Evolutionary conservation across 352 stramenopile species (phyloP).

Genomic region (Achlya hypogyna): DNA sequence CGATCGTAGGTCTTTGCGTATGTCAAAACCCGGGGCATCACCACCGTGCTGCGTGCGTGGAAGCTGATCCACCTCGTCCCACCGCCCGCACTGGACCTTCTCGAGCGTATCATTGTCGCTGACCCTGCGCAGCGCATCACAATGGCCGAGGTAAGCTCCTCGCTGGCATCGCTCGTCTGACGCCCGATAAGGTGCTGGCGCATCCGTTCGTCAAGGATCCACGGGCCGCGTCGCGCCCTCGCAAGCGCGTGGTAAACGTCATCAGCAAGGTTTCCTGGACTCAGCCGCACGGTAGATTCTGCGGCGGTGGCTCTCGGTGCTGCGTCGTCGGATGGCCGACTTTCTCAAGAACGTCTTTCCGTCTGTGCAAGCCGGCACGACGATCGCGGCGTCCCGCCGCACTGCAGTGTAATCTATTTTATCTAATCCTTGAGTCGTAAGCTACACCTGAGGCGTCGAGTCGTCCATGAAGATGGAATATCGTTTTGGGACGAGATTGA

Average conservation of each 20-base stretch:
- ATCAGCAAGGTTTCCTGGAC: background rate
- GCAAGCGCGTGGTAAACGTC: slow-evolving; percentile 8
- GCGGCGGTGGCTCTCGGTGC: slow-evolving; percentile 9
- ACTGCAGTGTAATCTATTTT: background rate
- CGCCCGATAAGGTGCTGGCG: background rate
- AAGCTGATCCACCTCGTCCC: slow-evolving; percentile 36
- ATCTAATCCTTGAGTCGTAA: too few species aligned
- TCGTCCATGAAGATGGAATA: too few species aligned
- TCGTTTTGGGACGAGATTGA: too few species aligned
- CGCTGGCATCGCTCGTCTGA: background rate
- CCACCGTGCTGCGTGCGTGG: slow-evolving; percentile 68
- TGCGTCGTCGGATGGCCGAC: slow-evolving; percentile 8
- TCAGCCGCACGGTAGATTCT: background rate
- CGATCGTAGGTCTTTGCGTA: slow-evolving; percentile 51
- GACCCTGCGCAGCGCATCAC: slow-evolving; percentile 48
- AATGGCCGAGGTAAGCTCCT: slow-evolving; percentile 33
- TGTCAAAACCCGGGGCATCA: slow-evolving; percentile 63
- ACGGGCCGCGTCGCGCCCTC: background rate
- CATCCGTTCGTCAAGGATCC: slow-evolving; percentile 17
- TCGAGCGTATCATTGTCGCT: slow-evolving; percentile 62
- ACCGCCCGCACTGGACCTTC: slow-evolving; percentile 50
- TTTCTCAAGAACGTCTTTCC: slow-evolving; percentile 14
- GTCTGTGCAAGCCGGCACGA: background rate
- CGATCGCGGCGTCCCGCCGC: background rate
- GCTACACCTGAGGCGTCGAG: too few species aligned